Percentiles rank a stretch among this genome's conserved stretches.
phyloP scores from a whole-genome alignment of 768 basidiomycete species.

The Leccinum boreale region DNA sequence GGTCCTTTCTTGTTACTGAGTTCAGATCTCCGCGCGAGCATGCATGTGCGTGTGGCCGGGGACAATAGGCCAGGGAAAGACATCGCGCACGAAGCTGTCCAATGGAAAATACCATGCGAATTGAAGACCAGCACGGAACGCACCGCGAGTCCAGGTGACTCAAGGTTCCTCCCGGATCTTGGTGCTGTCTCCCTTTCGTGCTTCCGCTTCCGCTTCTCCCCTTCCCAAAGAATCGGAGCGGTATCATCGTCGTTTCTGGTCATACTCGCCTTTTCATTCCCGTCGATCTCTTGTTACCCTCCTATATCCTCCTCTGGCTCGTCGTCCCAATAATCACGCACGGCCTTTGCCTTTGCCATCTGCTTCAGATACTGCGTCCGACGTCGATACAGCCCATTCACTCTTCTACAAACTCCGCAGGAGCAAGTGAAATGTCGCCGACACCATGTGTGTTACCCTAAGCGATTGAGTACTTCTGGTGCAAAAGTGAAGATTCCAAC shows the following conservation, averaged over 20 bases:
- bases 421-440: too few species aligned
- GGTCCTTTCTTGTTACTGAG: slow-evolving; percentile 42
- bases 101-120: not conserved
- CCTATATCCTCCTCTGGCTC: not conserved
- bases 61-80: not conserved
- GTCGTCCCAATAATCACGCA: slow-evolving; percentile 52
- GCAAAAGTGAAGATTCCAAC: too few species aligned
- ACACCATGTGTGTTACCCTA: too few species aligned
- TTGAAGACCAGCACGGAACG: not conserved
- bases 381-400: too few species aligned
- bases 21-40: not conserved
- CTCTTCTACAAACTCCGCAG: too few species aligned
- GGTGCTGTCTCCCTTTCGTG: slow-evolving; percentile 30
- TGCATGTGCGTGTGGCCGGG: not conserved
- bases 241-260: too few species aligned
- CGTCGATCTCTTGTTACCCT: not conserved
- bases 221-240: not conserved
- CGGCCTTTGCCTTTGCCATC: slow-evolving; percentile 1
- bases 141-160: slow-evolving; percentile 26
- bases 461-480: too few species aligned
- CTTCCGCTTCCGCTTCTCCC: not conserved
- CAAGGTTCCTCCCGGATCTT: slow-evolving; percentile 59
- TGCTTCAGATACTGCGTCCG: too few species aligned
- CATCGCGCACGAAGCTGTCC: not conserved
- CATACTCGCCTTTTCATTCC: not conserved